phyloP scores from a whole-genome alignment of 257 asterid genomes.

The Vinca minor region DNA sequence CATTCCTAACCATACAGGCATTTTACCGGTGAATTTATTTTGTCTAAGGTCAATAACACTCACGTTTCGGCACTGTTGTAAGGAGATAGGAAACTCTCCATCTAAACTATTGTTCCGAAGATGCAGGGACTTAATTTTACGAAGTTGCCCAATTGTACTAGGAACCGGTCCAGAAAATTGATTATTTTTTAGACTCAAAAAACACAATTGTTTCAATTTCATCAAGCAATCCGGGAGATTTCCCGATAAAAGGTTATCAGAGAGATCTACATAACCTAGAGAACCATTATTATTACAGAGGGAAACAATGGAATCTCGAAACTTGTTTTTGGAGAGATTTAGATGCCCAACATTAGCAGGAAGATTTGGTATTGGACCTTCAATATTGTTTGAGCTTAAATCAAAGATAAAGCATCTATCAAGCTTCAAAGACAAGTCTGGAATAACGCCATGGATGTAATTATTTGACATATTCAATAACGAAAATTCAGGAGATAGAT shows the following conservation, averaged over 20 bases:
- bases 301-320: conserved; percentile 21
- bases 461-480: conserved; percentile 30
- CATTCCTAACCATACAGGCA: conserved; percentile 13
- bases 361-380: too few relatives aligned
- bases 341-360: too few relatives aligned
- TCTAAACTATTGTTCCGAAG: too few relatives aligned
- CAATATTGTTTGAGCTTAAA: too few relatives aligned
- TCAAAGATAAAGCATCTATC: neutral
- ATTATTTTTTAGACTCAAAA: too few relatives aligned
- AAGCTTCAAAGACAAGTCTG: neutral
- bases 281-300: conserved; percentile 1
- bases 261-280: conserved; percentile 1
- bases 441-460: conserved; percentile 26
- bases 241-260: conserved; percentile 15
- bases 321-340: conserved; percentile 13
- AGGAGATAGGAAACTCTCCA: conserved; percentile 15
- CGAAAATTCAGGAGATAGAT: neutral
- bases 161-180: too few relatives aligned
- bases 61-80: neutral
- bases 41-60: conserved; percentile 13
- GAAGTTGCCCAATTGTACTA: too few relatives aligned
- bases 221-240: too few relatives aligned
- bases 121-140: too few relatives aligned
- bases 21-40: conserved; percentile 16
- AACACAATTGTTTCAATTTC: too few relatives aligned